Evolutionary conservation across 2,329 filamentous ascomycete genomes (phyloP), one percentile per base, ranked within the genome.

Genomic region (Fusarium humuli): DNA sequence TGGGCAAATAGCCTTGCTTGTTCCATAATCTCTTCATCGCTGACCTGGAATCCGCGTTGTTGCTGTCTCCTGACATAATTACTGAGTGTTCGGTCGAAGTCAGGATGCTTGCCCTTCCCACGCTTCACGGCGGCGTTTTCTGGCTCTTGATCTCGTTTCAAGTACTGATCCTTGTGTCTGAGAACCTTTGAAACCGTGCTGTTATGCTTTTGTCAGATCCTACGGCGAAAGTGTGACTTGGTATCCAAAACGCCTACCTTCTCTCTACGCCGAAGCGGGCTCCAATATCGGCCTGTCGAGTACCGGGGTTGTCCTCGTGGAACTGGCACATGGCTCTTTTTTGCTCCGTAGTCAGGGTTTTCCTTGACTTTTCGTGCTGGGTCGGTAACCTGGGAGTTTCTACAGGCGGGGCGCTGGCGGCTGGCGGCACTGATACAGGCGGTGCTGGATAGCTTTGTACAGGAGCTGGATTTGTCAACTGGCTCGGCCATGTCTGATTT

Each of bases 171-270:
- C 82, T 95, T 97, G 77, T 97, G 91, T 57, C 95, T 91, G 70
- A 99, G 82, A 58, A 98, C 96, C 79, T 99, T 99, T 57, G 96
- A 99, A n/a, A 99, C 96, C 50, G 96, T 99, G 83, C 96, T 99
- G 67, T 54, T 48, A 50, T 57, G 32, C 20, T 52, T 48, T 55
- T 62, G 74, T 77, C 61, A 77, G 76, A 61, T 42, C 49, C 20
- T 81, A 76, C 75, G 62, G 44, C 63, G 37, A 30, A 55, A 57
- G 44, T 40, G 34, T 40, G 45, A 27, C 49, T 57, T 47, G 23
- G 32, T 41, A 50, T 53, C 49, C 61, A 52, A 59, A 69, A 69
- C 58, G 61, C 83, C 79, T 90, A 98, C 96, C 96, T 98, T 91
- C 96, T 86, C 83, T 99, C 96, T 55, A 99, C 96, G 37, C 94